A percentile compares a stretch with the other conserved stretches of the same genome.
phyloP scores from a whole-genome alignment of 2,329 filamentous ascomycete species.

The Xylaria multiplex region DNA sequence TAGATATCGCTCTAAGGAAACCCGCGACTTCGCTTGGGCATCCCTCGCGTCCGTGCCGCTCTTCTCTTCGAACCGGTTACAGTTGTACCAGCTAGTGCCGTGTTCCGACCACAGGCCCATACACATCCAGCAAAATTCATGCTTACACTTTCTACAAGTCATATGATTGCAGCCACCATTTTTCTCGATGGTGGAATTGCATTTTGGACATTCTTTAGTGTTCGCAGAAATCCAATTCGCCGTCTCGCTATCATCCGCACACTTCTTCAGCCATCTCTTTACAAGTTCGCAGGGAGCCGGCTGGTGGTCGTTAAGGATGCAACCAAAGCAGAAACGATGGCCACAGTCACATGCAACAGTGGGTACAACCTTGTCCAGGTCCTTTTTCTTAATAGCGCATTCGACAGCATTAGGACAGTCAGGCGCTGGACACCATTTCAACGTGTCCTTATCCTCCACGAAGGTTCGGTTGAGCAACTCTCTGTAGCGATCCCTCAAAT shows the following conservation, averaged over 20 bases:
- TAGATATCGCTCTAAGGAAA: constrained; percentile 93
- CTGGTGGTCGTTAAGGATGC: constrained; percentile 88
- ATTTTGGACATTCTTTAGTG: constrained; percentile 97
- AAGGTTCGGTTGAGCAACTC: constrained; percentile 91
- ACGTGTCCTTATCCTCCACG: constrained; percentile 93
- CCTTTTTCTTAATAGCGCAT: constrained; percentile 86
- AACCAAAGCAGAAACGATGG: constrained; percentile 94
- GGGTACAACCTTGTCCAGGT: constrained; percentile 84
- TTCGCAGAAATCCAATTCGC: constrained; percentile 99
- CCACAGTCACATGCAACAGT: constrained; percentile 88
- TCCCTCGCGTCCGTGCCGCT: constrained; percentile 90
- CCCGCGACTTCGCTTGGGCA: constrained; percentile 88
- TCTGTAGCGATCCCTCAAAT: constrained; percentile 74
- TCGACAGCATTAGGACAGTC: constrained; percentile 95
- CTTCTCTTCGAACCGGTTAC: constrained; percentile 96
- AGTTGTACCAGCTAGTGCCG: constrained; percentile 99
- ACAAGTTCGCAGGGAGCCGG: constrained; percentile 91
- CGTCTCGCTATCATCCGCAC: constrained; percentile 96
- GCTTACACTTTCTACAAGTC: constrained; percentile 52
- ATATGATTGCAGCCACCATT: constrained; percentile 66
- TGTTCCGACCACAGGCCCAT: constrained; percentile 99
- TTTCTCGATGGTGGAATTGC: constrained; percentile 97
- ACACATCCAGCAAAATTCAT: constrained; percentile 93
- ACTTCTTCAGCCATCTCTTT: constrained; percentile 97
- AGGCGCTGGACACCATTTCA: constrained; percentile 99